phyloP scores from a whole-genome alignment of 306 rosid genomes.

The Castanospermum australe region DNA sequence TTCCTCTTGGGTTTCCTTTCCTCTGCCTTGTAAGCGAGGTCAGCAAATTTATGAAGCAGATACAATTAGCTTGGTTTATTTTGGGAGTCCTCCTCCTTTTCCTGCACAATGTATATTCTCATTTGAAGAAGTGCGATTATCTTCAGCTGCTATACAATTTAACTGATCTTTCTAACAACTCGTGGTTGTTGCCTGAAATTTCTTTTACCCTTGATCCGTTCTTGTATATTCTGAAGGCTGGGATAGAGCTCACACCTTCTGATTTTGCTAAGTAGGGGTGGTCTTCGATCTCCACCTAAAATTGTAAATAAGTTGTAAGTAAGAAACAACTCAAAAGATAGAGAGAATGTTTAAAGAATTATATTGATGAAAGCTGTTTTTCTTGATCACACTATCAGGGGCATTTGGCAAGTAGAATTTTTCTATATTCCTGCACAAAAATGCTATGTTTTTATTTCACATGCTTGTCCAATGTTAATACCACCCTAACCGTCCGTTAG shows the following conservation, averaged over 20 bases:
- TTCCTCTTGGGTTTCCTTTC: background rate
- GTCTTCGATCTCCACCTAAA: slow-evolving; percentile 85
- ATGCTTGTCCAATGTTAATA: background rate
- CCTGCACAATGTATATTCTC: slow-evolving; percentile 3
- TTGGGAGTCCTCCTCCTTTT: background rate
- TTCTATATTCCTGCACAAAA: background rate
- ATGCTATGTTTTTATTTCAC: background rate
- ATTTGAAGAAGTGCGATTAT: background rate
- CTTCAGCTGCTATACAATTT: slow-evolving; percentile 70
- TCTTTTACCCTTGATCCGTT: slow-evolving; percentile 81
- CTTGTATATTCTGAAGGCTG: slow-evolving; percentile 81
- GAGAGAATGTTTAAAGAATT: background rate
- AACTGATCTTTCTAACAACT: slow-evolving; percentile 73
- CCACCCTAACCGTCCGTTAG: background rate
- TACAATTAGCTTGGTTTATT: slow-evolving; percentile 2
- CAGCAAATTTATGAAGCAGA: slow-evolving; percentile 11
- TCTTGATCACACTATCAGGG: background rate
- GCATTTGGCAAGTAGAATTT: background rate
- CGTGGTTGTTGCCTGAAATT: slow-evolving; percentile 57
- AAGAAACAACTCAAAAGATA: background rate
- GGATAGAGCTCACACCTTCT: slow-evolving; percentile 63
- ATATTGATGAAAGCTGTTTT: background rate
- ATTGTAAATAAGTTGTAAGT: background rate
- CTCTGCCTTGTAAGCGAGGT: slow-evolving; percentile 10
- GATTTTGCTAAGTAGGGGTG: slow-evolving; percentile 77